These are phyloP conservation scores for Pseudozyma tsukubaensis DNA, from an alignment of 1,284 basidiomycete species.

Conservation along the genomic window DNA sequence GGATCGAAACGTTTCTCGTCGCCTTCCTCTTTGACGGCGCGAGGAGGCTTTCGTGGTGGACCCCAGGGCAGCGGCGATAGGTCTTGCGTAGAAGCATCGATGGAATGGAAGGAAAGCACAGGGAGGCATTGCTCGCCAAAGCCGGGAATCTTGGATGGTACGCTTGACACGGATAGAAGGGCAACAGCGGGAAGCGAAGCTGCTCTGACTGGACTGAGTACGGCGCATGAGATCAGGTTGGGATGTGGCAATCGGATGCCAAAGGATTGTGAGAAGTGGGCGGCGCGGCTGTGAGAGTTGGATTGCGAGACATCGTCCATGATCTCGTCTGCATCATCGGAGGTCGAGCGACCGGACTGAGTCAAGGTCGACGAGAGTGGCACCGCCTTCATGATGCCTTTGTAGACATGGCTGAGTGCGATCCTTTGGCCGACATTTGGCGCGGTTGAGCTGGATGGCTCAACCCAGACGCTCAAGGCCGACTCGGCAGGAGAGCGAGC, in stretches of 20 bases:
- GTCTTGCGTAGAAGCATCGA: constrained; percentile 45
- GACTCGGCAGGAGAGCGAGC: constrained; percentile 56
- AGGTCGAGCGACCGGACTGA: not conserved
- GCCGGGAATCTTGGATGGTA: constrained; percentile 51
- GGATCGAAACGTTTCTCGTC: constrained; percentile 18
- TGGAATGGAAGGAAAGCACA: constrained; percentile 63
- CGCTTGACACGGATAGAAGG: constrained; percentile 60
- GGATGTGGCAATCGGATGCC: constrained; percentile 58
- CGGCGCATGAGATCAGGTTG: constrained; percentile 44
- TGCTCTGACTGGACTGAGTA: constrained; percentile 34
- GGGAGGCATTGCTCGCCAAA: constrained; percentile 61
- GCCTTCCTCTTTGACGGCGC: constrained; percentile 12
- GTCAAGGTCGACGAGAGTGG: constrained; percentile 19
- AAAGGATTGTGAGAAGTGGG: constrained; percentile 30
- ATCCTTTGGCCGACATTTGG: constrained; percentile 20
- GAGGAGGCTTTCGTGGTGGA: constrained; percentile 43
- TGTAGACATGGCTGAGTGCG: constrained; percentile 50
- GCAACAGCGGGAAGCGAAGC: constrained; percentile 41
- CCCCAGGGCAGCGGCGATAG: constrained; percentile 59
- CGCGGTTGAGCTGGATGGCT: constrained; percentile 13
- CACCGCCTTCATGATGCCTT: constrained; percentile 48
- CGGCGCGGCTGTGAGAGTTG: not conserved
- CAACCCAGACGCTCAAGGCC: constrained; percentile 37
- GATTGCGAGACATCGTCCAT: constrained; percentile 24
- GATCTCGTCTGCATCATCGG: constrained; percentile 19